These are phyloP conservation scores for Porphyrellus cyaneotinctus DNA, from an alignment of 768 basidiomycete species.

Conservation along the genomic window DNA sequence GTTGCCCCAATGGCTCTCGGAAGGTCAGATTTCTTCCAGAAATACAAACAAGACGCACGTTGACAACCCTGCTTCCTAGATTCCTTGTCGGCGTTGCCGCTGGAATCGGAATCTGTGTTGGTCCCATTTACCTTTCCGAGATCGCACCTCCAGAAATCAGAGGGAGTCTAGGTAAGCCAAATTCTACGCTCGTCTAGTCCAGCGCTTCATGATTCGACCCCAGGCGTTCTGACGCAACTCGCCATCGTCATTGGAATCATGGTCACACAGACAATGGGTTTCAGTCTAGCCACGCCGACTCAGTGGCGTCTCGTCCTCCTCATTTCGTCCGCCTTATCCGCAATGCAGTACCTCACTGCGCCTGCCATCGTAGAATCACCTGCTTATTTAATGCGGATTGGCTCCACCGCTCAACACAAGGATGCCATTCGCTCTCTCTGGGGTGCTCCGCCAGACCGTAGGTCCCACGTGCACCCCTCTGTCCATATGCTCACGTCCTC, in stretches of 20 bases:
- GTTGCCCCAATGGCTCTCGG: constrained; percentile 57
- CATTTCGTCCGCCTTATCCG: constrained; percentile 53
- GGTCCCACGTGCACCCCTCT: constrained; percentile 4
- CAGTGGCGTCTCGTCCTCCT: constrained; percentile 71
- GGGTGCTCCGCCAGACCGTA: constrained; percentile 35
- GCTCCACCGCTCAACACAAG: constrained; percentile 48
- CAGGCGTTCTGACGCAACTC: constrained; percentile 78
- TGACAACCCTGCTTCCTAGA: constrained; percentile 31
- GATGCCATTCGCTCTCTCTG: constrained; percentile 48
- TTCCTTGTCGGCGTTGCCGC: constrained; percentile 66
- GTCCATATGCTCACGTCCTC: constrained; percentile 1
- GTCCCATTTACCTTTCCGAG: constrained; percentile 82
- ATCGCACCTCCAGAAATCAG: constrained; percentile 75
- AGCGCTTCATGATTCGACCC: background rate
- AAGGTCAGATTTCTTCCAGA: constrained; percentile 42
- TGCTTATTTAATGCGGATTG: constrained; percentile 53
- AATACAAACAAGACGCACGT: background rate
- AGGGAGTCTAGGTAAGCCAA: constrained; percentile 60
- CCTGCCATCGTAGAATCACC: constrained; percentile 66
- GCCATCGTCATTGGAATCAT: constrained; percentile 85
- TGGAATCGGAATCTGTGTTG: constrained; percentile 72
- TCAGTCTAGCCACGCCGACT: constrained; percentile 60
- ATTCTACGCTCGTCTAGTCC: background rate
- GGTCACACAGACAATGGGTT: constrained; percentile 75
- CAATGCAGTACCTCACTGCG: constrained; percentile 54